These are phyloP conservation scores for Boletus holoroseus DNA, from an alignment of 1,284 basidiomycete species.

Conservation along the genomic window DNA sequence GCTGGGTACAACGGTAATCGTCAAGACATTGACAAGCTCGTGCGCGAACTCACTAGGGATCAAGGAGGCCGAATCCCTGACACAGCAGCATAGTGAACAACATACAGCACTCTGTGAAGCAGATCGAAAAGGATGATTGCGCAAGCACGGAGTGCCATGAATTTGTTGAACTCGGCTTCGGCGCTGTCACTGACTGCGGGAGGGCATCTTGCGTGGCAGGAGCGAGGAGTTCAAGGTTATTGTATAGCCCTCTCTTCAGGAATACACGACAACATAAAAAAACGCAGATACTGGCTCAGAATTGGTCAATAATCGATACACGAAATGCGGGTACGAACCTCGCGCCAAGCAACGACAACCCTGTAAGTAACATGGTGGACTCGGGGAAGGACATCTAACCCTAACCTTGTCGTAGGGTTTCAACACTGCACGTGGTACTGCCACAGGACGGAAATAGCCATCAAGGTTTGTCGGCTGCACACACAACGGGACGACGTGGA, in stretches of 20 bases:
- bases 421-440: slow-evolving; percentile 18
- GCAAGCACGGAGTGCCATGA: slow-evolving; percentile 52
- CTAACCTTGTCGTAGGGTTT: slow-evolving; percentile 31
- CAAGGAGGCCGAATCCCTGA: slow-evolving; percentile 53
- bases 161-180: slow-evolving; percentile 26
- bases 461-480: neutral
- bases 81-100: slow-evolving; percentile 63
- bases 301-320: slow-evolving; percentile 1
- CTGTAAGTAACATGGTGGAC: slow-evolving; percentile 17
- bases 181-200: slow-evolving; percentile 40
- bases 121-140: slow-evolving; percentile 53
- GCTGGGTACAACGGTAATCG: slow-evolving; percentile 24
- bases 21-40: neutral
- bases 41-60: slow-evolving; percentile 42
- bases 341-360: slow-evolving; percentile 14
- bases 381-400: slow-evolving; percentile 17
- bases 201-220: slow-evolving; percentile 33
- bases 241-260: slow-evolving; percentile 50
- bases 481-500: slow-evolving; percentile 5
- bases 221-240: slow-evolving; percentile 46
- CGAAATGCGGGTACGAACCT: slow-evolving; percentile 20
- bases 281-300: slow-evolving; percentile 36
- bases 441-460: neutral
- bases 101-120: slow-evolving; percentile 63
- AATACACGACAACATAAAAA: slow-evolving; percentile 54